These are phyloP conservation scores for Leccinum subgranulosum DNA, from an alignment of 768 basidiomycete genomes.

Conservation along the genomic window DNA sequence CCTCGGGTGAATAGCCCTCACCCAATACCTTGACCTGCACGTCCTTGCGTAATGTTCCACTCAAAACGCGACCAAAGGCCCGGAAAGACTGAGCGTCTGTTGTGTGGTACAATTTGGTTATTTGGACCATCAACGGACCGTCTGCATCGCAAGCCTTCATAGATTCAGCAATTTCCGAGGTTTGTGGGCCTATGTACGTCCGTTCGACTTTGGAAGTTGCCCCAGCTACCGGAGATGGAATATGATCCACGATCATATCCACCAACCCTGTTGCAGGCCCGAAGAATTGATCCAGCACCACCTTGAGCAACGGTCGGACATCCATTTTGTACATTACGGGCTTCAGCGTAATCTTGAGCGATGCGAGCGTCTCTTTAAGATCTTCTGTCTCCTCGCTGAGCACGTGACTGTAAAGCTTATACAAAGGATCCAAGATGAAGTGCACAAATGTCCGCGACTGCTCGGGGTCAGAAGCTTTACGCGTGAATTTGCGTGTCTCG, in stretches of 20 bases:
- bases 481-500: conserved; percentile 83
- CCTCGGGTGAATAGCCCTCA: conserved; percentile 97
- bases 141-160: conserved; percentile 83
- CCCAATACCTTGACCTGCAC: conserved; percentile 92
- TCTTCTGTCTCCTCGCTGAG: conserved; percentile 91
- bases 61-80: conserved; percentile 91
- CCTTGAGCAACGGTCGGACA: conserved; percentile 90
- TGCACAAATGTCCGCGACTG: conserved; percentile 85
- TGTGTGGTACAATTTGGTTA: conserved; percentile 94
- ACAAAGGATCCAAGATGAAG: conserved; percentile 93
- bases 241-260: conserved; percentile 86
- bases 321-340: conserved; percentile 99
- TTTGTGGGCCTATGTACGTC: conserved; percentile 88
- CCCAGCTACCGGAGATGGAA: conserved; percentile 74
- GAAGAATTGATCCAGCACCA: conserved; percentile 94
- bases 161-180: conserved; percentile 67
- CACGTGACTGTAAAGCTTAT: conserved; percentile 95
- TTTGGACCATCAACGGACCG: conserved; percentile 89
- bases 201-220: conserved; percentile 68
- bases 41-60: conserved; percentile 84
- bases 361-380: conserved; percentile 72
- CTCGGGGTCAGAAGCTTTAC: conserved; percentile 75
- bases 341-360: conserved; percentile 82
- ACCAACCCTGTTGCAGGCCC: conserved; percentile 86
- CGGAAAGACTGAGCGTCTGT: conserved; percentile 96